Evolutionary conservation across 75 land plant genomes (phyloP), one percentile per base, ranked within the genome.

Genomic region (Picea glauca): DNA sequence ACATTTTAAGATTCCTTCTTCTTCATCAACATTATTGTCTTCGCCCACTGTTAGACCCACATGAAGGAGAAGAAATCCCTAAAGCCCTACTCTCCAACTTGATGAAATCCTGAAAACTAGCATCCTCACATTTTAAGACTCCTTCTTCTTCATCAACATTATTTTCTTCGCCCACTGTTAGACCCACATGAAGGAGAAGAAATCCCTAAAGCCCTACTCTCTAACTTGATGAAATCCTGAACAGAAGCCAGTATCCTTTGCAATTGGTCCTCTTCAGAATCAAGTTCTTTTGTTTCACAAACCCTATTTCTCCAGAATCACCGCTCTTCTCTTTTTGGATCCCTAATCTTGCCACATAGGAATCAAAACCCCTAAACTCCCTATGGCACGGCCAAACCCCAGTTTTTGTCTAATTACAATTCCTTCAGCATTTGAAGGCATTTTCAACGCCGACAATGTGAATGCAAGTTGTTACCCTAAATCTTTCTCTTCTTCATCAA

Each of bases 401-500:
- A 6, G 50, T 6, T 40, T 18, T 35, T 14, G 14, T 12, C 26
- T 38, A 40, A 70, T 58, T 58, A 14, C 60, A 14, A 9, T 58
- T 58, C 60, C 15, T 70, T 5, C 75, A 23, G 65, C 21, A 63
- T 20, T 13, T 23, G 73, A 70, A 23, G 73, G 40, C 2, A 26
- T 50, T 73, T 73, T 73, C 57, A 73, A 40, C 0, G 75, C 75
- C 14, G 75, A 50, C 1, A 73, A 73, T 23, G 56, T 43, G 56
- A 40, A 23, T n/a, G 75, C 75, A 46, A 73, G 58, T 1, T 73
- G 11, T 73, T n/a, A 20, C 30, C 75, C 75, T 46, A 73, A 50
- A 73, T 40, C 20, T 3, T n/a, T 43, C 30, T 73, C 75, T 46
- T 73, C 70, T 17, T 66, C 75, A 6, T 73, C 57, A 33, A 6